phyloP scores from a whole-genome alignment of 805 yeast species.

The Candida yuanshanica region DNA sequence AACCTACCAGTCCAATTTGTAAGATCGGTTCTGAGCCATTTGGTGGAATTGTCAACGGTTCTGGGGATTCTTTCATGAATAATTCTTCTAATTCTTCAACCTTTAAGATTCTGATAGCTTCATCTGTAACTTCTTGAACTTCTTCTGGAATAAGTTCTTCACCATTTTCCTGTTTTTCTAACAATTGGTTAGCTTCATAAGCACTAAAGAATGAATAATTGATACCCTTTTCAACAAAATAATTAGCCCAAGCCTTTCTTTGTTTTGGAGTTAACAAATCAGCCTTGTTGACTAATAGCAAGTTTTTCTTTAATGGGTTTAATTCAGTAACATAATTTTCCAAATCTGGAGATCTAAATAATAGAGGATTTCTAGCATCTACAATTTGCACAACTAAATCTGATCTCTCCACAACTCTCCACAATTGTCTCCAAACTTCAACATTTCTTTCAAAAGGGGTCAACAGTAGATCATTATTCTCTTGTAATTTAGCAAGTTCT shows the following conservation, averaged over 20 bases:
- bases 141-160: slow-evolving; percentile 22
- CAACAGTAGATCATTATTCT: slow-evolving; percentile 74
- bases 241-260: slow-evolving; percentile 81
- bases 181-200: slow-evolving; percentile 67
- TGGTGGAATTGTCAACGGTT: slow-evolving; percentile 46
- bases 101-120: slow-evolving; percentile 62
- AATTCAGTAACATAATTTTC: slow-evolving; percentile 78
- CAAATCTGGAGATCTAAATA: slow-evolving; percentile 84
- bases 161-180: slow-evolving; percentile 53
- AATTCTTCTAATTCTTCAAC: slow-evolving; percentile 82
- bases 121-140: slow-evolving; percentile 26
- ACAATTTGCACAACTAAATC: slow-evolving; percentile 95
- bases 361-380: slow-evolving; percentile 90
- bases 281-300: slow-evolving; percentile 87
- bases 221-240: slow-evolving; percentile 63
- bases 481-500: slow-evolving; percentile 77
- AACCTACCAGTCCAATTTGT: slow-evolving; percentile 95
- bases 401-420: slow-evolving; percentile 96
- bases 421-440: slow-evolving; percentile 96
- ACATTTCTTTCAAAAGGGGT: slow-evolving; percentile 97
- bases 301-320: slow-evolving; percentile 68
- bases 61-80: slow-evolving; percentile 76
- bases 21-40: slow-evolving; percentile 58
- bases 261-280: slow-evolving; percentile 77
- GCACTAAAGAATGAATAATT: slow-evolving; percentile 93